Evolutionary conservation across 805 yeast genomes (phyloP).

Genomic region (Pichia scutulata): DNA sequence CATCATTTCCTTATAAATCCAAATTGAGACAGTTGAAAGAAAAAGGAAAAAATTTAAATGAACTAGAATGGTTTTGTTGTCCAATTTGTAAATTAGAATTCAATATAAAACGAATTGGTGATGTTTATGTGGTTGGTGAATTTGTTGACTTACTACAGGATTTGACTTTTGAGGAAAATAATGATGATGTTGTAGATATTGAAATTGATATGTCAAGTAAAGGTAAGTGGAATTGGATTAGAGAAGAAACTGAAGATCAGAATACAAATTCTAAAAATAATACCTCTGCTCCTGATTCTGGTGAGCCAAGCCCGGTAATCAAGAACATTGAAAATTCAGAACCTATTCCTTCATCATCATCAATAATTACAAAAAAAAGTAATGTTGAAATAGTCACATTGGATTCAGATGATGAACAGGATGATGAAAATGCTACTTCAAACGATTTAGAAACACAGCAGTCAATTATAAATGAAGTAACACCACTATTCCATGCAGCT

Average conservation of each 20-base stretch:
- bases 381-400: constrained; percentile 9
- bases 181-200: constrained; percentile 16
- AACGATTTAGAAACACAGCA: background rate
- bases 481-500: background rate
- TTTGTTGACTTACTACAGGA: constrained; percentile 21
- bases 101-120: constrained; percentile 25
- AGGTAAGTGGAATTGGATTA: constrained; percentile 21
- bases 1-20: constrained; percentile 19
- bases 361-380: background rate
- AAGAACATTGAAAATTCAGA: background rate
- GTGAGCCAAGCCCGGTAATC: background rate
- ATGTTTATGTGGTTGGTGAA: constrained; percentile 27
- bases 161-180: constrained; percentile 11
- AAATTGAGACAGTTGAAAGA: constrained; percentile 15
- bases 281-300: background rate
- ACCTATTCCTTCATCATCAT: background rate
- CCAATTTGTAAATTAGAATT: constrained; percentile 31
- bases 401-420: constrained; percentile 14
- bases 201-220: constrained; percentile 19
- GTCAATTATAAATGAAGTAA: background rate
- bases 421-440: constrained; percentile 1
- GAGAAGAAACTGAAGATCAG: constrained; percentile 13
- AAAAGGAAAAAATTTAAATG: constrained; percentile 16
- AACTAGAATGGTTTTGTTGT: constrained; percentile 26
- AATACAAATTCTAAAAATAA: constrained; percentile 6